These are phyloP conservation scores for Lactarius evosmus DNA, from an alignment of 768 basidiomycete species.

Conservation along the genomic window DNA sequence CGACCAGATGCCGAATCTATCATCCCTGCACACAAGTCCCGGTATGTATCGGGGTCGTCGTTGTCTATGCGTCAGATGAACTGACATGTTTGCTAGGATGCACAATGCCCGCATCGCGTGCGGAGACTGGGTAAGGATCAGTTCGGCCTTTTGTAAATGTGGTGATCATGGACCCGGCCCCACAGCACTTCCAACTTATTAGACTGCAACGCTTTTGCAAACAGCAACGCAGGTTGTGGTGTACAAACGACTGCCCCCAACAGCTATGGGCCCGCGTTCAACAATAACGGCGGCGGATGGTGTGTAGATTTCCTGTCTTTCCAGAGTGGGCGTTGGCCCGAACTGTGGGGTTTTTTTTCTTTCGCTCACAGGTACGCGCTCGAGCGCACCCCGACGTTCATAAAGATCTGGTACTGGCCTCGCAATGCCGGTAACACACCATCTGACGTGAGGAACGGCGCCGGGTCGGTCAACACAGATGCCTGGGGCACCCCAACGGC, in stretches of 20 bases:
- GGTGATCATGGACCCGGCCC: conserved; percentile 23
- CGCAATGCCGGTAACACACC: conserved; percentile 45
- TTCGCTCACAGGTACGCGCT: conserved; percentile 52
- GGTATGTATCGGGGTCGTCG: conserved; percentile 7
- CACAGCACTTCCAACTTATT: conserved; percentile 34
- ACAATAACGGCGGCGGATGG: conserved; percentile 60
- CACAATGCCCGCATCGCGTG: conserved; percentile 47
- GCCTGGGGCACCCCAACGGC: conserved; percentile 61
- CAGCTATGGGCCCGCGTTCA: conserved; percentile 59
- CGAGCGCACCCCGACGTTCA: conserved; percentile 52
- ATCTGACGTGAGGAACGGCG: conserved; percentile 44
- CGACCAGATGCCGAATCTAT: conserved; percentile 47
- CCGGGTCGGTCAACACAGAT: conserved; percentile 43
- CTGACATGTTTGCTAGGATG: conserved; percentile 42
- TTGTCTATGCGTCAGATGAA: background rate
- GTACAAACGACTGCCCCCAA: conserved; percentile 40
- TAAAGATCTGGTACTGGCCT: conserved; percentile 75
- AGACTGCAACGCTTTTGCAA: conserved; percentile 50
- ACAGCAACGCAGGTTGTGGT: conserved; percentile 55
- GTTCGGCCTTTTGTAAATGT: background rate
- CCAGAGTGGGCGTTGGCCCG: background rate
- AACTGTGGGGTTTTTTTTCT: background rate
- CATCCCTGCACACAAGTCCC: conserved; percentile 55
- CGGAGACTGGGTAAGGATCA: conserved; percentile 45
- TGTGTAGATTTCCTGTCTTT: conserved; percentile 32